Evolutionary conservation across 306 rosid species (phyloP).

Genomic region (Heteromeles arbutifolia): DNA sequence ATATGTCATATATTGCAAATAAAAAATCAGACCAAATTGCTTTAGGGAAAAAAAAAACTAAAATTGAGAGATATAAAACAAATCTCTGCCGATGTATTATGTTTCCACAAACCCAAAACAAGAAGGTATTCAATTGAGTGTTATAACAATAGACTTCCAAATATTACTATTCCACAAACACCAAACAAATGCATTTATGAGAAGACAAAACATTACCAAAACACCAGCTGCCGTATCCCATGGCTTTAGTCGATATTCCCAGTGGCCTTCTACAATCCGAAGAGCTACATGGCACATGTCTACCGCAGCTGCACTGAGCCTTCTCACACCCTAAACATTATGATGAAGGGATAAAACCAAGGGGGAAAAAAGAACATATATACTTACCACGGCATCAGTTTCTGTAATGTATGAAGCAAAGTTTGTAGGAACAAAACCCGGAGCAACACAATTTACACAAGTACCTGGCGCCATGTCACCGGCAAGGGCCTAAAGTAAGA

Average conservation of each 20-base stretch:
- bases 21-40: neutral
- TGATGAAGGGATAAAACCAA: neutral
- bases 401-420: conserved; percentile 60
- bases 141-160: no score
- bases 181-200: neutral
- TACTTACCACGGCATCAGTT: conserved; percentile 43
- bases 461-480: conserved; percentile 73
- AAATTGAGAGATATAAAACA: neutral
- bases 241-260: conserved; percentile 98
- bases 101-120: neutral
- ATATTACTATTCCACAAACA: neutral
- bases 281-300: conserved; percentile 98
- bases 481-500: conserved; percentile 69
- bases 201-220: conserved; percentile 50
- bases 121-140: no score
- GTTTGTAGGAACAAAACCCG: conserved; percentile 89
- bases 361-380: neutral
- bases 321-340: conserved; percentile 77
- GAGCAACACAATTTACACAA: conserved; percentile 92
- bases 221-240: conserved; percentile 99
- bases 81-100: no score
- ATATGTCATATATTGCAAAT: neutral
- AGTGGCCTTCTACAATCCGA: conserved; percentile 88
- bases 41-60: no score
- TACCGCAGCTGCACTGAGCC: conserved; percentile 97